phyloP scores from a whole-genome alignment of 768 basidiomycete genomes.

The Mycena indigotica region DNA sequence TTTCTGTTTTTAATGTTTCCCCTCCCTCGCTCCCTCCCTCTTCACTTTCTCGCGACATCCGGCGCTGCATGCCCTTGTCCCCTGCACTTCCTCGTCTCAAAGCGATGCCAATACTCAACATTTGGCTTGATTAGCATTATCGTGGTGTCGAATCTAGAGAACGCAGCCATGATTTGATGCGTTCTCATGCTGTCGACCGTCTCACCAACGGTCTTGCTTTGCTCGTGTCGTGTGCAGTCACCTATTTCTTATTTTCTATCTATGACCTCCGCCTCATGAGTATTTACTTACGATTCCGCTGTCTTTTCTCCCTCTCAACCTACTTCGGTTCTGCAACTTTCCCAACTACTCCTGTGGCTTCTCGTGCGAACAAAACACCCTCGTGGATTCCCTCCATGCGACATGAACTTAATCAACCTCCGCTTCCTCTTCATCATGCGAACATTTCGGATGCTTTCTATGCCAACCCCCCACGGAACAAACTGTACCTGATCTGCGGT shows the following conservation, averaged over 20 bases:
- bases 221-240: not conserved
- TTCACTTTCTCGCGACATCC: slow-evolving; percentile 7
- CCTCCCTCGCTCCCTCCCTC: slow-evolving; percentile 24
- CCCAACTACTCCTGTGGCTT: not conserved
- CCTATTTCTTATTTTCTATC: not conserved
- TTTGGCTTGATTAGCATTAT: slow-evolving; percentile 54
- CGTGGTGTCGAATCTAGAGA: slow-evolving; percentile 64
- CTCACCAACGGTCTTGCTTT: not conserved
- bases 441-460: not conserved
- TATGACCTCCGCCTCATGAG: not conserved
- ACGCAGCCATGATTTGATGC: slow-evolving; percentile 60
- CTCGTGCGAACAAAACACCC: not conserved
- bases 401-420: not conserved
- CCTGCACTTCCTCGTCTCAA: not conserved
- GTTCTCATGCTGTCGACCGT: slow-evolving; percentile 22
- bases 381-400: too few relatives aligned
- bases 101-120: not conserved
- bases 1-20: slow-evolving; percentile 26
- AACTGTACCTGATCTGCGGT: not conserved
- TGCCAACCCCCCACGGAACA: not conserved
- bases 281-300: not conserved
- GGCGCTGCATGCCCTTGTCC: too few relatives aligned
- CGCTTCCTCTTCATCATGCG: not conserved
- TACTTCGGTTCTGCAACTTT: not conserved
- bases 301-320: too few relatives aligned